Evolutionary conservation across 2,329 filamentous ascomycete species (phyloP).

Genomic region (Neofusicoccum sp.): DNA sequence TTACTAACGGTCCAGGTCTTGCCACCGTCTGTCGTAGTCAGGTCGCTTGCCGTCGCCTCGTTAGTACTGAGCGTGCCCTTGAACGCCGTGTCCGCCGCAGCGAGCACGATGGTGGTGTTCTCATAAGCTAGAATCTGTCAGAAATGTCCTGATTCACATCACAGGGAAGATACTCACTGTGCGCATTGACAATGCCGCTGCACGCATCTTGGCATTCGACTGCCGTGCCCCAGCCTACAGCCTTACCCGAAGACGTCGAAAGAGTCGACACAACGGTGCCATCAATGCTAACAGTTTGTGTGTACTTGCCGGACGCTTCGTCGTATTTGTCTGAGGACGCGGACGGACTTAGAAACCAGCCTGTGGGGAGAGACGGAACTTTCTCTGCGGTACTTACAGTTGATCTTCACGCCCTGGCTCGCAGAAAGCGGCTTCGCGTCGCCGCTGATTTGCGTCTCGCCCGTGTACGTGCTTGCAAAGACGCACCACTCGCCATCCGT

Average conservation of each 20-base stretch:
- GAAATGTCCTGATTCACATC: neutral
- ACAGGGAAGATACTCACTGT: slow-evolving; percentile 25
- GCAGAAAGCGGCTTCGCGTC: slow-evolving; percentile 33
- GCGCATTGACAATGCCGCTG: slow-evolving; percentile 46
- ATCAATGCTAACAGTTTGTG: slow-evolving; percentile 44
- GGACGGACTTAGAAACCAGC: neutral
- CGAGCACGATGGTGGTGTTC: slow-evolving; percentile 42
- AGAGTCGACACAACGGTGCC: slow-evolving; percentile 45
- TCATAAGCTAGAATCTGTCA: neutral
- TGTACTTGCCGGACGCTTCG: slow-evolving; percentile 44
- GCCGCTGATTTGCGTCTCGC: slow-evolving; percentile 35
- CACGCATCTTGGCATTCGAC: slow-evolving; percentile 45
- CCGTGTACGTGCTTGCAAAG: slow-evolving; percentile 42
- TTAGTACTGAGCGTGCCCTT: slow-evolving; percentile 41
- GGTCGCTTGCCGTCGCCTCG: slow-evolving; percentile 42
- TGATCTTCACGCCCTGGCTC: slow-evolving; percentile 41
- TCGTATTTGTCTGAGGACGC: slow-evolving; percentile 39
- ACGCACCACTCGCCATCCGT: slow-evolving; percentile 42
- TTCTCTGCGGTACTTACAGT: too few relatives aligned
- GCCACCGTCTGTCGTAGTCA: slow-evolving; percentile 46
- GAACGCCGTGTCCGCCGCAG: slow-evolving; percentile 42
- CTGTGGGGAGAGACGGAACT: too few relatives aligned
- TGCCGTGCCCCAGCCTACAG: slow-evolving; percentile 48
- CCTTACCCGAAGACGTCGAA: slow-evolving; percentile 47
- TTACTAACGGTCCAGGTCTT: slow-evolving; percentile 49